Conservation (phyloP, 306 rosid genomes). For the Quercus robur region DNA sequence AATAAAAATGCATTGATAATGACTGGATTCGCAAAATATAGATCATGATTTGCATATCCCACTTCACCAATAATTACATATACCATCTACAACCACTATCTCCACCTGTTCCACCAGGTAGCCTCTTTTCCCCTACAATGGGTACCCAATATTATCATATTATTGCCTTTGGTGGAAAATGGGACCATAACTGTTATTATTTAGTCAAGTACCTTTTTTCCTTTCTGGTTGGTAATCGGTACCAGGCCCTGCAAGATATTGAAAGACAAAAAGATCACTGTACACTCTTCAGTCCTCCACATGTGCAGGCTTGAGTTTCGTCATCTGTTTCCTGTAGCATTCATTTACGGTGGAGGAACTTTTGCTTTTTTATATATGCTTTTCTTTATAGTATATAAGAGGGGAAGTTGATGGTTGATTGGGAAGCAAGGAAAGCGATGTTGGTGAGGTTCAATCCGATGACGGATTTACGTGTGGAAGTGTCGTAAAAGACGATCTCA, state of each 20-base stretch:
- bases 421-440: slow-evolving; percentile 75
- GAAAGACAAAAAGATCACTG: slow-evolving; percentile 39
- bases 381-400: not conserved
- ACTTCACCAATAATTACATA: slow-evolving; percentile 6
- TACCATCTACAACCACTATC: slow-evolving; percentile 38
- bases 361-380: slow-evolving; percentile 15
- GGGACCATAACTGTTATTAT: slow-evolving; percentile 53
- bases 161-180: slow-evolving; percentile 31
- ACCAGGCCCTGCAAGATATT: slow-evolving; percentile 20
- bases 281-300: slow-evolving; percentile 17
- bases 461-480: slow-evolving; percentile 66
- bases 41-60: slow-evolving; percentile 35
- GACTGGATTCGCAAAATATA: slow-evolving; percentile 26
- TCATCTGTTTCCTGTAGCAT: slow-evolving; percentile 21
- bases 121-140: slow-evolving; percentile 30
- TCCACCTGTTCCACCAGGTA: slow-evolving; percentile 52
- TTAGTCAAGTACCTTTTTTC: slow-evolving; percentile 43
- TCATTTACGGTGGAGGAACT: slow-evolving; percentile 16
- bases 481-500: slow-evolving; percentile 77
- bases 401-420: slow-evolving; percentile 23
- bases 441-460: slow-evolving; percentile 99
- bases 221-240: slow-evolving; percentile 45
- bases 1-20: slow-evolving; percentile 29
- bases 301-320: slow-evolving; percentile 12
- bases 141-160: slow-evolving; percentile 43